Conservation (phyloP, 805 yeast species). For the Suhomyces faveliae region DNA sequence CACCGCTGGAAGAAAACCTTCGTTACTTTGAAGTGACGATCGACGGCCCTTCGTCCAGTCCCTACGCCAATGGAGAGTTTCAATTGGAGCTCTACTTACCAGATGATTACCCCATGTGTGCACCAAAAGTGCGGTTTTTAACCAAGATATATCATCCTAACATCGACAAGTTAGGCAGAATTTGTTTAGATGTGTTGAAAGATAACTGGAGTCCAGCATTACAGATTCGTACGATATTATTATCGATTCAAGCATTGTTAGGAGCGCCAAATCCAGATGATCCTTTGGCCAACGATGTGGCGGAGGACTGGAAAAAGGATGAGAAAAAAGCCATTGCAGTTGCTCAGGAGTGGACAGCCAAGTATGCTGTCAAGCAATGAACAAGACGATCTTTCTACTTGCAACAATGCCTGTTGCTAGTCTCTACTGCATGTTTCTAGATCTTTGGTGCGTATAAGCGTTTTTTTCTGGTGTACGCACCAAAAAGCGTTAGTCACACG, state of each 20-base stretch:
- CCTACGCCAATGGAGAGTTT: slow-evolving; percentile 82
- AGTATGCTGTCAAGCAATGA: slow-evolving; percentile 46
- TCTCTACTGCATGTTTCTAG: background rate
- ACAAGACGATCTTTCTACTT: background rate
- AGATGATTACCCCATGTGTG: slow-evolving; percentile 96
- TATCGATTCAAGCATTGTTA: slow-evolving; percentile 88
- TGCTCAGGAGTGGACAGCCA: slow-evolving; percentile 73
- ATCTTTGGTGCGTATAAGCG: background rate
- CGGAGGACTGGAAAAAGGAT: slow-evolving; percentile 91
- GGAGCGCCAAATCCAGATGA: slow-evolving; percentile 98
- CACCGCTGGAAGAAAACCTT: slow-evolving; percentile 90
- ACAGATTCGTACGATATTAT: slow-evolving; percentile 87
- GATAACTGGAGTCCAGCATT: slow-evolving; percentile 98
- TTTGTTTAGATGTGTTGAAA: slow-evolving; percentile 92
- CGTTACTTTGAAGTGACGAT: slow-evolving; percentile 90
- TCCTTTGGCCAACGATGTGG: slow-evolving; percentile 97
- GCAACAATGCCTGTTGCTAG: background rate
- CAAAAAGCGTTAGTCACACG: background rate
- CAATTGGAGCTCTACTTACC: slow-evolving; percentile 85
- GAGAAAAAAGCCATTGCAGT: slow-evolving; percentile 76
- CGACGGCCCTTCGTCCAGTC: slow-evolving; percentile 88
- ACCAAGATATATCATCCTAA: slow-evolving; percentile 96
- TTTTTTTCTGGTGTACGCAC: background rate
- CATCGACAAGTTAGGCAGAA: slow-evolving; percentile 91
- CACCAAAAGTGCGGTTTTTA: slow-evolving; percentile 91